These are phyloP conservation scores for Zymoseptoria pseudotritici DNA, from an alignment of 2,329 filamentous ascomycete species.

Conservation along the genomic window DNA sequence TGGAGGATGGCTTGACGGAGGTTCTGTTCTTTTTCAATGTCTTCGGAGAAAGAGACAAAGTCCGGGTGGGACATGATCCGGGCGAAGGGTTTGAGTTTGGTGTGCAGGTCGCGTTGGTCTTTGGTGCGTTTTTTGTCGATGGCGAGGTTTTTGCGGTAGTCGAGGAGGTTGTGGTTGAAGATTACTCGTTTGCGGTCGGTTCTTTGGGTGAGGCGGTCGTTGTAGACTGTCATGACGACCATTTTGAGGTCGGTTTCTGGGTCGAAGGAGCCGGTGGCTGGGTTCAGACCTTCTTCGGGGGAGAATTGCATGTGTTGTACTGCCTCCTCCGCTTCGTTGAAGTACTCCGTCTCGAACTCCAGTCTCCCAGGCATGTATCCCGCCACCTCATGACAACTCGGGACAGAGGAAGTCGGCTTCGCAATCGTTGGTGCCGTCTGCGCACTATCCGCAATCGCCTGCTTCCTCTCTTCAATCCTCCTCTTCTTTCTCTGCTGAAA, in stretches of 20 bases:
- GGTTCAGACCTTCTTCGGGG: constrained; percentile 86
- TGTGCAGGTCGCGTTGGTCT: constrained; percentile 83
- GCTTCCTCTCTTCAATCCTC: constrained; percentile 43
- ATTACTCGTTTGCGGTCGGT: constrained; percentile 94
- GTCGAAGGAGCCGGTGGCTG: constrained; percentile 74
- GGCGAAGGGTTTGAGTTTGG: constrained; percentile 92
- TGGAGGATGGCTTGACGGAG: constrained; percentile 82
- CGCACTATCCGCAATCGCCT: constrained; percentile 74
- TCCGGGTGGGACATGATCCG: constrained; percentile 93
- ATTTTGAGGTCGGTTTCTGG: constrained; percentile 97
- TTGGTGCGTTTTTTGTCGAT: constrained; percentile 92
- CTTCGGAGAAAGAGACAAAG: constrained; percentile 77
- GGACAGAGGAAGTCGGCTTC: constrained; percentile 91
- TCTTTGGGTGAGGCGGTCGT: constrained; percentile 78
- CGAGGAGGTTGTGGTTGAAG: constrained; percentile 87
- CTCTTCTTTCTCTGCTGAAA: constrained; percentile 87
- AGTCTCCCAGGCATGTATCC: constrained; percentile 97
- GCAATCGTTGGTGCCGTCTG: constrained; percentile 75
- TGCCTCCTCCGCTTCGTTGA: constrained; percentile 95
- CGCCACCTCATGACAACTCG: constrained; percentile 94
- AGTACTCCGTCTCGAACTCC: constrained; percentile 95
- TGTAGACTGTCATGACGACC: constrained; percentile 98
- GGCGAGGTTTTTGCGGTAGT: constrained; percentile 86
- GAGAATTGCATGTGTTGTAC: constrained; percentile 99
- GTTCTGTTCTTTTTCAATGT: constrained; percentile 83